These are phyloP conservation scores for Creolimax fragrantissima DNA, from an alignment of 78 protist genomes.

Conservation along the genomic window DNA sequence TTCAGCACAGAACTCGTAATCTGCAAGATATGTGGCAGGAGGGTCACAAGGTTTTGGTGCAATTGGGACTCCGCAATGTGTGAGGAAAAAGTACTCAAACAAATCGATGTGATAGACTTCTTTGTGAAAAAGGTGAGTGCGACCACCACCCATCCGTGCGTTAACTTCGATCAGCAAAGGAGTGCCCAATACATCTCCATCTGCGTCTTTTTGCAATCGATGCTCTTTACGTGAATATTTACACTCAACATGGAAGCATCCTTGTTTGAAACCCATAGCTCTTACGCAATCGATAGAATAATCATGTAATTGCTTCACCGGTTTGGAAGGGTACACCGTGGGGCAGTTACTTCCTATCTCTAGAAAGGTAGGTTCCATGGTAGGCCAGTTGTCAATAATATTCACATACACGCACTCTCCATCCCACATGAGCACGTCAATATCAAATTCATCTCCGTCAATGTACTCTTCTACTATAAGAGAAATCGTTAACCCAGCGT, in stretches of 20 bases:
- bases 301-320: not conserved
- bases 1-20: not conserved
- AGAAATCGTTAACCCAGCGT: not conserved
- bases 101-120: conserved; percentile 5
- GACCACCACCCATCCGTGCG: conserved; percentile 21
- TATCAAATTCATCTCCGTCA: conserved; percentile 22
- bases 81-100: not conserved
- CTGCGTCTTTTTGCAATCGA: not conserved
- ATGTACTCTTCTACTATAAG: conserved; percentile 7
- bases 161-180: conserved; percentile 22
- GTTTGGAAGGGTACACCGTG: not conserved
- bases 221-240: not conserved
- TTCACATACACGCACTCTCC: conserved; percentile 4
- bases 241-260: conserved; percentile 14
- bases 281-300: not conserved
- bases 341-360: conserved; percentile 22
- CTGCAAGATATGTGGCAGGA: not conserved
- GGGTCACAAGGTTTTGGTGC: not conserved
- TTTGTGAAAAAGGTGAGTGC: conserved; percentile 2
- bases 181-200: not conserved
- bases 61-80: conserved; percentile 4
- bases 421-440: not conserved
- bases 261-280: conserved; percentile 9
- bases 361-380: conserved; percentile 21
- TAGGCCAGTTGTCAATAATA: conserved; percentile 17